A percentile compares a stretch with the other conserved stretches of the same genome.
Evolutionary conservation across 495 filamentous ascomycete species (phyloP).

Genomic region (Talaromyces thailandensis): DNA sequence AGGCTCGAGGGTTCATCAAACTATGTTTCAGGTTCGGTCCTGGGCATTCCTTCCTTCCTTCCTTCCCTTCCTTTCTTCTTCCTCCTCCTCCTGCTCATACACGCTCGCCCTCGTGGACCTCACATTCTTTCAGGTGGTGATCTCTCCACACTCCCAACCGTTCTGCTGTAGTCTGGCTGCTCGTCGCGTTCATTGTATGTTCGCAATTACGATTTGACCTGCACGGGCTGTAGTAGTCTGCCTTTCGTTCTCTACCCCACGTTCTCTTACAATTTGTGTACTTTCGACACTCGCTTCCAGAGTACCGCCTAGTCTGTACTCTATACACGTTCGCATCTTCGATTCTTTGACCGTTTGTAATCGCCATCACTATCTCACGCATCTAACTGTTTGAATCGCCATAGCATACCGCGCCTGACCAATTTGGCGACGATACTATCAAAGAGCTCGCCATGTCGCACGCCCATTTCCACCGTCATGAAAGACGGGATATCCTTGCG

Average conservation of each 20-base stretch:
- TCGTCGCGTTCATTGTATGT: slow-evolving; percentile 2
- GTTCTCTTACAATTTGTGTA: background rate
- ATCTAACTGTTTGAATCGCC: background rate
- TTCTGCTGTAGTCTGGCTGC: slow-evolving; percentile 6
- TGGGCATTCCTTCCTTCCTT: background rate
- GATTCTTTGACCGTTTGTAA: background rate
- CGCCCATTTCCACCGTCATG: slow-evolving; percentile 5
- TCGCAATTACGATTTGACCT: background rate
- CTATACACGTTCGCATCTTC: background rate
- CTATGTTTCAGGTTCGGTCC: background rate
- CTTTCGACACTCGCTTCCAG: background rate
- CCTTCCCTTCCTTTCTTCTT: background rate
- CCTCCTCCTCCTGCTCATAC: too few relatives aligned
- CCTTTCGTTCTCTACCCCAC: slow-evolving; percentile 6
- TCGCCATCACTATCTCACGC: background rate
- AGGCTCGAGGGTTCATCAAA: background rate
- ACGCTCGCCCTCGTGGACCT: slow-evolving; percentile 4
- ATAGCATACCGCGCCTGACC: background rate
- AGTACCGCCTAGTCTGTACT: background rate
- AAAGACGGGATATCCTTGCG: slow-evolving; percentile 1
- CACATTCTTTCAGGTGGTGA: slow-evolving; percentile 6
- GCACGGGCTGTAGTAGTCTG: slow-evolving; percentile 6
- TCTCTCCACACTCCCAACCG: background rate
- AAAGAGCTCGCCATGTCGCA: background rate
- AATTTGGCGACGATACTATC: background rate